phyloP scores from a whole-genome alignment of 2,329 filamentous ascomycete genomes.

The Alternaria arborescens region DNA sequence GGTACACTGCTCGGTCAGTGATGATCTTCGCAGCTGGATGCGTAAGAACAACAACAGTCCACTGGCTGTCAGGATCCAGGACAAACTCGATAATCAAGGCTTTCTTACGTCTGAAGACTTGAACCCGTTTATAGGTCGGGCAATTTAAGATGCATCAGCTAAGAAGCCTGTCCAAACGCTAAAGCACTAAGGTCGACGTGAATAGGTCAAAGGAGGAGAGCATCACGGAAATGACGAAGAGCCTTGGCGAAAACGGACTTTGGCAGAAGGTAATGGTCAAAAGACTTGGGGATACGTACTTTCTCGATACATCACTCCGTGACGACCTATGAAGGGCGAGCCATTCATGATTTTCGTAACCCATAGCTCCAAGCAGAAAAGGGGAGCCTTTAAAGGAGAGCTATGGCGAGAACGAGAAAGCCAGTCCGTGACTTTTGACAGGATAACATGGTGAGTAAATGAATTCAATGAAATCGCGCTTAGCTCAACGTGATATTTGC shows the following conservation, averaged over 20 bases:
- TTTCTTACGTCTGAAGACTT: slow-evolving; percentile 1
- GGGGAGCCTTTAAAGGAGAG: no score
- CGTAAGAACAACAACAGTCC: not conserved
- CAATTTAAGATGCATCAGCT: not conserved
- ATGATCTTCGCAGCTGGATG: slow-evolving; percentile 8
- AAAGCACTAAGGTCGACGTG: not conserved
- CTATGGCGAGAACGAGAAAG: not conserved
- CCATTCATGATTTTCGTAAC: no score
- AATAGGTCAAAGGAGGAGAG: slow-evolving; percentile 5
- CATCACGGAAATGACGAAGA: not conserved
- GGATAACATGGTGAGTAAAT: no score
- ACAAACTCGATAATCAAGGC: slow-evolving; percentile 11
- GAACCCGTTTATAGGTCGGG: slow-evolving; percentile 1
- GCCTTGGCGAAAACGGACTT: not conserved
- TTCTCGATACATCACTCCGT: not conserved
- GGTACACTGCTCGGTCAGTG: slow-evolving; percentile 4
- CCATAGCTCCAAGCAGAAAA: no score
- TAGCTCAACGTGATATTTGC: no score
- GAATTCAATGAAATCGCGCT: no score
- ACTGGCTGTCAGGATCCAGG: slow-evolving; percentile 5
- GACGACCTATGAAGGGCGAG: no score
- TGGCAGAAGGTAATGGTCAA: slow-evolving; percentile 5
- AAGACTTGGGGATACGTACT: not conserved
- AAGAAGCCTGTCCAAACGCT: not conserved
- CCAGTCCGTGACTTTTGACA: no score